Evolutionary conservation across 2,329 filamentous ascomycete genomes (phyloP), one percentile per base, ranked within the genome.

Genomic region (Claviceps sp.): DNA sequence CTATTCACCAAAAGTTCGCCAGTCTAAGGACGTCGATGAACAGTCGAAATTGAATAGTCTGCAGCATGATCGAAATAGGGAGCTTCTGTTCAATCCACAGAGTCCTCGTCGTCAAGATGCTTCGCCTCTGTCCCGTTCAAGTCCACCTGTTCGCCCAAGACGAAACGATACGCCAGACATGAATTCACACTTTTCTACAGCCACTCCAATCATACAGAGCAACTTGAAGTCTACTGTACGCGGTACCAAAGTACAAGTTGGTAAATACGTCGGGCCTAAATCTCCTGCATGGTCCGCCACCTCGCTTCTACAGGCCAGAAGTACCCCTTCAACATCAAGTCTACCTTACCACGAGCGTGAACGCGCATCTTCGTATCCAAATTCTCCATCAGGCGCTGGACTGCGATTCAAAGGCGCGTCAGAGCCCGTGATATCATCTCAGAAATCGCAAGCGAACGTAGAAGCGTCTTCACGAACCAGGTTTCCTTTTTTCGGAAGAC

Each of bases 401-500:
- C 34, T 52, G 4, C 64, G 59, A 48, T 62, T 59, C 22, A 47
- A 22, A 45, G 57, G 42, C 50, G 50, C 56, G 4, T 44, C 56
- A 11, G 61, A 64, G 38, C 50, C 55, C 8, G 24, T 57, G 54
- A 55, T 52, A 19, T 51, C 54, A 14, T 56, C 68, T 57, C 69
- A 77, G 59, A 70, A 70, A 42, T 80, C 72, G 53, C 82, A 74
- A 56, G 78, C 81, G 2, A 78, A 74, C 39, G 56, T 61, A 50
- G 70, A 80, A 4, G 75, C 73, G 10, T 76, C 77, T 13, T 79
- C 81, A 40, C 74, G 71, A 58, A 75, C 78, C 7, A 79, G 85
- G 2, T 93, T 95, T 64, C 84, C 85, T 1, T 75, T 95, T 51
- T 95, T 95, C 60, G 74, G 83, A 8, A 80, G 85, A 57, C 81